Conservation (phyloP, 2,329 filamentous ascomycete genomes). For the Pleoardoris graminearum region DNA sequence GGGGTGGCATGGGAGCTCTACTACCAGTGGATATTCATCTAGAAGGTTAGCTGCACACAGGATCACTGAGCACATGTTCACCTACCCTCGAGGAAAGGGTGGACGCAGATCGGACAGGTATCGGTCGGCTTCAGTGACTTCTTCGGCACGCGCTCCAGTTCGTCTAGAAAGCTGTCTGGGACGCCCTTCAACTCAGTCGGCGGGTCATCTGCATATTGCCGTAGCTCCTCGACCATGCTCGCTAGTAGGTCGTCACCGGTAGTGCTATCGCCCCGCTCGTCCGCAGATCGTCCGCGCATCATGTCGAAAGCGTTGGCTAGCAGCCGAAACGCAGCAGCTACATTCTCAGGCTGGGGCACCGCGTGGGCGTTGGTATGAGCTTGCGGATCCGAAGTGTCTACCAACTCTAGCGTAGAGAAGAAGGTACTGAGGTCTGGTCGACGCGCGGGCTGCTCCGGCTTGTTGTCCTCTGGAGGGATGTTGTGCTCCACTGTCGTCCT, state of each 20-base stretch:
- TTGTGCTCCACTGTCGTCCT: slow-evolving; percentile 52
- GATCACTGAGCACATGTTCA: background rate
- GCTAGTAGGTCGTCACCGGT: slow-evolving; percentile 51
- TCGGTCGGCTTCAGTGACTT: slow-evolving; percentile 57
- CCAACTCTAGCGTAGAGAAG: slow-evolving; percentile 64
- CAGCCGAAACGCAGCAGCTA: slow-evolving; percentile 62
- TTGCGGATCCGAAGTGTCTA: slow-evolving; percentile 56
- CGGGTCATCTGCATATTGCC: slow-evolving; percentile 60
- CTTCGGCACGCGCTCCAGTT: slow-evolving; percentile 62
- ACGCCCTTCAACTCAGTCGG: slow-evolving; percentile 64
- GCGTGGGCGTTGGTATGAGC: slow-evolving; percentile 60
- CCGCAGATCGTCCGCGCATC: slow-evolving; percentile 54
- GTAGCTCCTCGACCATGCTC: slow-evolving; percentile 59
- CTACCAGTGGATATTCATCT: slow-evolving; percentile 65
- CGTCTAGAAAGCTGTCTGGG: slow-evolving; percentile 63
- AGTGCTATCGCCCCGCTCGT: slow-evolving; percentile 24
- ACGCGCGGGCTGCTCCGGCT: slow-evolving; percentile 49
- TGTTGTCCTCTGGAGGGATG: slow-evolving; percentile 46
- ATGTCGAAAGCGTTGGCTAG: slow-evolving; percentile 64
- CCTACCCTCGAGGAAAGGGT: slow-evolving; percentile 62
- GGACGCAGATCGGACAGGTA: slow-evolving; percentile 63
- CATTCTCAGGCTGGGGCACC: slow-evolving; percentile 62
- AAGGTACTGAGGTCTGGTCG: slow-evolving; percentile 68
- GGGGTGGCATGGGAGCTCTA: slow-evolving; percentile 63
- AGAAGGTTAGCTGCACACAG: slow-evolving; percentile 21